Evolutionary conservation across 228 moss, liverwort and hornwort species (phyloP), one percentile per base, ranked within the genome.

Genomic region (Sphagnum magellanicum): DNA sequence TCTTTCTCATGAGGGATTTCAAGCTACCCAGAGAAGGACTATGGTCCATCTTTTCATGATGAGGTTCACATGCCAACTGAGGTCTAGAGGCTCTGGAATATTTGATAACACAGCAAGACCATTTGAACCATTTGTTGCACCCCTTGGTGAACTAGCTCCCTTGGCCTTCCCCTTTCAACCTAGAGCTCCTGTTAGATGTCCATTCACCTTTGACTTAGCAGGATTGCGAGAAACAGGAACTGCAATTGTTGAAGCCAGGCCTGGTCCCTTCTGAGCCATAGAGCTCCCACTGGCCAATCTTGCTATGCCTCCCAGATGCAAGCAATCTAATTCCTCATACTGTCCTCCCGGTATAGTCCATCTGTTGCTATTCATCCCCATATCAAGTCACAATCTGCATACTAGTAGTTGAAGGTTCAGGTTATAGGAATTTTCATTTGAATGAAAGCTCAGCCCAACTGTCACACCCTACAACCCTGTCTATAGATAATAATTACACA

Each of bases 151-250:
- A 76, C 69, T 73, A 60, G 77, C 88, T 50, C 75, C 82, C 74
- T 86, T 88, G 16, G 74, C 51, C 72, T 90, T 94, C 70, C 64
- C 66, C 79, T 94, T 94, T 4, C 71, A 16, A 53, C 69, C 63
- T 17, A 79, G 78, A 52, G 60, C 59, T 60, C 69, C 67, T 51
- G 73, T 53, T 52, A 59, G 67, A 66, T 74, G 70, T 68, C 74
- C 81, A 74, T 72, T 88, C 17, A 72, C 61, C 77, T 75, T 94
- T 14, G 76, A 74, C 78, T 88, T 90, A 16, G 64, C 49, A 55
- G 75, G 51, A 75, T 67, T 80, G 59, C 68, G 63, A 59, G 75
- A 65, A 17, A 73, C 70, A 68, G 76, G 78, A 53, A 61, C 48
- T 49, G 73, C 59, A 71, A 73, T 65, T 60, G 71, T 52, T 63